A percentile compares a stretch with the other conserved stretches of the same genome.
Evolutionary conservation across 352 stramenopile genomes (phyloP).

Genomic region (Globisporangium polare): DNA sequence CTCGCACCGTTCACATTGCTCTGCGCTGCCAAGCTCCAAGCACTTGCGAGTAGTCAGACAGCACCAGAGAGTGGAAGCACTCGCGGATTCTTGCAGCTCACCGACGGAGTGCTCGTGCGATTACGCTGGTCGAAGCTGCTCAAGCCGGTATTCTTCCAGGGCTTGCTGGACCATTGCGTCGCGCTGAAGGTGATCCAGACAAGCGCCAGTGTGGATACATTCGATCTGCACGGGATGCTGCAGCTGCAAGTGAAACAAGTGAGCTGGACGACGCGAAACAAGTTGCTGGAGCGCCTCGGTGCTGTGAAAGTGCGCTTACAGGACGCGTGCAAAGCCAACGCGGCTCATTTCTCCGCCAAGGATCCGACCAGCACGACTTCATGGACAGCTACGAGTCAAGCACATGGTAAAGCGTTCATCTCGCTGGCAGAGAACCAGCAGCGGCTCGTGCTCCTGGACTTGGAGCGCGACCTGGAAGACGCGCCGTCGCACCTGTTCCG

Average conservation of each 20-base stretch:
- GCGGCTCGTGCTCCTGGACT: slow-evolving; percentile 19
- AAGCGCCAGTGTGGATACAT: not conserved
- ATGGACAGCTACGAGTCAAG: not conserved
- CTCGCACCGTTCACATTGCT: slow-evolving; percentile 31
- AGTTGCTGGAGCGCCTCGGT: not conserved
- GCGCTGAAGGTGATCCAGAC: slow-evolving; percentile 24
- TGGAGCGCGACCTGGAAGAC: slow-evolving; percentile 30
- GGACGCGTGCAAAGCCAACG: not conserved
- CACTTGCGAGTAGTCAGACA: slow-evolving; percentile 16
- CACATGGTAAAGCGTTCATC: not conserved
- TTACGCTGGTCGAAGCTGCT: slow-evolving; percentile 38
- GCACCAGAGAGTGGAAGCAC: slow-evolving; percentile 4
- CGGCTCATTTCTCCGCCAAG: not conserved
- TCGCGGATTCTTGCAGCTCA: slow-evolving; percentile 12
- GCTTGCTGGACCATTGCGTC: slow-evolving; percentile 25
- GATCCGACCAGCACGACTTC: not conserved
- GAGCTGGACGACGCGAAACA: not conserved
- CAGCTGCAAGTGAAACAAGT: not conserved
- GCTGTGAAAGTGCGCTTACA: not conserved
- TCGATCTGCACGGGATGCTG: not conserved
- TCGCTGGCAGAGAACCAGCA: slow-evolving; percentile 11
- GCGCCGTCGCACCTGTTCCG: slow-evolving; percentile 23
- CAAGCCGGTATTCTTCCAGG: slow-evolving; percentile 40
- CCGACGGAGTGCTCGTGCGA: slow-evolving; percentile 24
- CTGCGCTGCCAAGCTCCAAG: slow-evolving; percentile 41